Percentiles rank a stretch among this genome's conserved stretches.
Conservation (phyloP, 1,284 basidiomycete species). For the Papiliotrema laurentii region DNA sequence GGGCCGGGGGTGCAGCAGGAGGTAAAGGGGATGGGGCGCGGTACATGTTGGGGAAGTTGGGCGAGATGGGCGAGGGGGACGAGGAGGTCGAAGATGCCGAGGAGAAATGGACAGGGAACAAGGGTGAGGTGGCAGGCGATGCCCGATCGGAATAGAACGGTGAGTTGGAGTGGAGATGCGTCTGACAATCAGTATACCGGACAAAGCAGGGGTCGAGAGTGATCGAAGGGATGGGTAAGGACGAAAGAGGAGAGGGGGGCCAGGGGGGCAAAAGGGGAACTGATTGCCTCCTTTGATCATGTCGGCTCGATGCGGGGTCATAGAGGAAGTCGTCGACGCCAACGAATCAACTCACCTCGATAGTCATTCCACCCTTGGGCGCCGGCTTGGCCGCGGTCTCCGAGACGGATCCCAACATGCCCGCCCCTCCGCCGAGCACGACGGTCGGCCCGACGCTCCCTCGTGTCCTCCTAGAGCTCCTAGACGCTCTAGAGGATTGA, state of each 20-base stretch:
- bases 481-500: neutral
- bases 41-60: neutral
- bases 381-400: neutral
- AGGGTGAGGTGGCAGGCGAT: neutral
- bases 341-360: neutral
- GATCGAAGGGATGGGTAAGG: no score
- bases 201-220: no score
- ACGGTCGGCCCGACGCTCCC: constrained; percentile 21
- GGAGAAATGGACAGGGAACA: constrained; percentile 6
- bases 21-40: constrained; percentile 1
- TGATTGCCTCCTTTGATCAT: no score
- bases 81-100: constrained; percentile 6
- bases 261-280: no score
- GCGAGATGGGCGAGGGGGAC: neutral
- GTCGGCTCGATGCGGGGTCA: no score
- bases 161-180: neutral
- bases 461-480: constrained; percentile 10
- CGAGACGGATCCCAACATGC: constrained; percentile 19
- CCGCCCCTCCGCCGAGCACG: constrained; percentile 35
- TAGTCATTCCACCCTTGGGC: neutral
- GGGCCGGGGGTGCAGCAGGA: neutral
- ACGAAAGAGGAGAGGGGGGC: no score
- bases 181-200: neutral
- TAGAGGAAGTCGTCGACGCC: neutral
- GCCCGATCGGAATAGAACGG: neutral